These are phyloP conservation scores for Manihot esculenta DNA, from an alignment of 441 rosid species.

Conservation along the genomic window DNA sequence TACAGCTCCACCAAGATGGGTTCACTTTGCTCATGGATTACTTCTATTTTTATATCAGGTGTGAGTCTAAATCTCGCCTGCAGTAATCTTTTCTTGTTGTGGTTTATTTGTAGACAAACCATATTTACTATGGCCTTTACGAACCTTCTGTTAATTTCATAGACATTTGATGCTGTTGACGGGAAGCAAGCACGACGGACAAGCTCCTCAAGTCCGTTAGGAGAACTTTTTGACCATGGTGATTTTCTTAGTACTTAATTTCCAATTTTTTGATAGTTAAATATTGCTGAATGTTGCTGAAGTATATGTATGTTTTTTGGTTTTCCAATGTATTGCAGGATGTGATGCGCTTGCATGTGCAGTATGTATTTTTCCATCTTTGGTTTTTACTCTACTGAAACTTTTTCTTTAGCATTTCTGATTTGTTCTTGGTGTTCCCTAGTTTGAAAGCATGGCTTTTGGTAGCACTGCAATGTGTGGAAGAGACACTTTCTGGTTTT, in stretches of 20 bases:
- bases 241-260: conserved; percentile 20
- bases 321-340: conserved; percentile 48
- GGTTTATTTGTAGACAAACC: not conserved
- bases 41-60: conserved; percentile 96
- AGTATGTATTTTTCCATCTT: conserved; percentile 46
- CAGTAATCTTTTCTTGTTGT: not conserved
- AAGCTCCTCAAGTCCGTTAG: conserved; percentile 88
- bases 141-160: conserved; percentile 10
- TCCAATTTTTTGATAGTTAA: conserved; percentile 14
- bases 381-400: conserved; percentile 5
- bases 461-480: conserved; percentile 98
- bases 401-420: conserved; percentile 17
- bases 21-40: conserved; percentile 80
- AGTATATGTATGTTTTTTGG: conserved; percentile 2
- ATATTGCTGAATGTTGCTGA: conserved; percentile 25
- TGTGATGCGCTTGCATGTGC: conserved; percentile 99
- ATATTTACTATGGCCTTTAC: conserved; percentile 5
- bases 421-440: conserved; percentile 26
- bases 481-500: conserved; percentile 82
- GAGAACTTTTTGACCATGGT: conserved; percentile 99
- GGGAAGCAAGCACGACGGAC: conserved; percentile 97
- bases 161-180: conserved; percentile 98
- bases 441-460: conserved; percentile 88
- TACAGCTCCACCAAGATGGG: conserved; percentile 95
- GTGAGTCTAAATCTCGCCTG: conserved; percentile 19